Conservation (phyloP, 2,329 filamentous ascomycete genomes). For the Gnomoniopsis sp. region DNA sequence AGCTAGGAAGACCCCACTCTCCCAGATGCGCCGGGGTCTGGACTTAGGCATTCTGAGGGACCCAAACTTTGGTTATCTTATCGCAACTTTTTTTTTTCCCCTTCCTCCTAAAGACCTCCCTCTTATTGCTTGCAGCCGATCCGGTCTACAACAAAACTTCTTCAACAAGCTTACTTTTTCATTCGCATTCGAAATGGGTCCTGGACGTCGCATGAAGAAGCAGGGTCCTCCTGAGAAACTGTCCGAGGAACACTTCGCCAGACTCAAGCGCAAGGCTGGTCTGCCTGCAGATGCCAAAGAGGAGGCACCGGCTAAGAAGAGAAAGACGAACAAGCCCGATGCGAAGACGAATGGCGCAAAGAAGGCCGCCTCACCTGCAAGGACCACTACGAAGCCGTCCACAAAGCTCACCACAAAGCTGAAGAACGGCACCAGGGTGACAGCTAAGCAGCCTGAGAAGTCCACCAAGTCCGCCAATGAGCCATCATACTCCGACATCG, state of each 20-base stretch:
- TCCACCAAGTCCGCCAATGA: constrained; percentile 42
- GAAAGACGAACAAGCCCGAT: constrained; percentile 34
- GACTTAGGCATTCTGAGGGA: no score
- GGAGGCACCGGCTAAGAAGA: constrained; percentile 61
- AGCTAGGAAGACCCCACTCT: no score
- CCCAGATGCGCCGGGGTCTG: no score
- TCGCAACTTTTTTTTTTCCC: no score
- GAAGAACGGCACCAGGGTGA: constrained; percentile 33
- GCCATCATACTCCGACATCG: constrained; percentile 40
- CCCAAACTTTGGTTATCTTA: no score
- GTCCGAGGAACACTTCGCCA: constrained; percentile 75
- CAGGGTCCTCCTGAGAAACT: constrained; percentile 83
- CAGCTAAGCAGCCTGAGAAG: constrained; percentile 33
- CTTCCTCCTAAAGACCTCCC: no score
- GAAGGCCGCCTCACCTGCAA: constrained; percentile 24
- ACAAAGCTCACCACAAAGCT: constrained; percentile 23
- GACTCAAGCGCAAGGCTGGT: constrained; percentile 79
- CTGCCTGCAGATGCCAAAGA: constrained; percentile 59
- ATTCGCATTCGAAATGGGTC: constrained; percentile 63
- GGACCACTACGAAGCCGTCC: background rate
- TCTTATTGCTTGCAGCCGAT: no score
- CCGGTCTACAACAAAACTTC: background rate
- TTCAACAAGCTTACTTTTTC: background rate
- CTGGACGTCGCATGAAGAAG: constrained; percentile 90
- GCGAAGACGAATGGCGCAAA: constrained; percentile 31